Evolutionary conservation across 257 asterid species (phyloP), one percentile per base, ranked within the genome.

Genomic region (Catharanthus roseus): DNA sequence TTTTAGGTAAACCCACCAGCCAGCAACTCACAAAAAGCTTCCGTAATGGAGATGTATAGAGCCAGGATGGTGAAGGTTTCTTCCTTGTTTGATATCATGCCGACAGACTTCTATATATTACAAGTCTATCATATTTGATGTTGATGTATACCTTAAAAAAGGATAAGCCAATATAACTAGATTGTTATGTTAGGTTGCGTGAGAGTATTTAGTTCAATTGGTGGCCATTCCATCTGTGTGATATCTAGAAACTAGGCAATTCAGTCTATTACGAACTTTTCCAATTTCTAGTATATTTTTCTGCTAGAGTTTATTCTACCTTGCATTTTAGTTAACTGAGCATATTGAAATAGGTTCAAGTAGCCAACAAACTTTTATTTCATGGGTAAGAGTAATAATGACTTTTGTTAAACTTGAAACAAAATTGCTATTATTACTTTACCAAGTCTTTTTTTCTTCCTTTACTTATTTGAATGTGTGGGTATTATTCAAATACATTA

Each of bases 31-130:
- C 96, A 91, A 74, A 97, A 93, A 77, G 86, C 93, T 49, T 91
- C 91, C 82, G 86, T 89, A 96, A 89, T 89, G 95, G 99, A 93
- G 77, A 88, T 91, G 96, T 93, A 91, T 28, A 95, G 90, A 62
- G 89, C 97, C 23, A 81, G 96, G 78, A 87, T 91, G 96, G 97
- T 89, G 60, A 85, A n/a, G 86, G 5, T 26, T 50, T 65, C 49
- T 72, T 67, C 53, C 19, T 50, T 21, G 12, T 64, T 33, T 3
- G 26, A 57, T 58, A 36, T 58, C 29, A 16, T 21, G 29, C 12
- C 1, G 42, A 16, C 4, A 54, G 11, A 41, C 4, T 18, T 69
- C 70, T 34, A 29, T 24, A 45, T 16, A 8, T 62, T 41, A 61
- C 8, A 18, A 62, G 6, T 62, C 11, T 16, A 34, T 16, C 13